These are phyloP conservation scores for Xylaria sp. DNA, from an alignment of 2,329 filamentous ascomycete species.

Conservation along the genomic window DNA sequence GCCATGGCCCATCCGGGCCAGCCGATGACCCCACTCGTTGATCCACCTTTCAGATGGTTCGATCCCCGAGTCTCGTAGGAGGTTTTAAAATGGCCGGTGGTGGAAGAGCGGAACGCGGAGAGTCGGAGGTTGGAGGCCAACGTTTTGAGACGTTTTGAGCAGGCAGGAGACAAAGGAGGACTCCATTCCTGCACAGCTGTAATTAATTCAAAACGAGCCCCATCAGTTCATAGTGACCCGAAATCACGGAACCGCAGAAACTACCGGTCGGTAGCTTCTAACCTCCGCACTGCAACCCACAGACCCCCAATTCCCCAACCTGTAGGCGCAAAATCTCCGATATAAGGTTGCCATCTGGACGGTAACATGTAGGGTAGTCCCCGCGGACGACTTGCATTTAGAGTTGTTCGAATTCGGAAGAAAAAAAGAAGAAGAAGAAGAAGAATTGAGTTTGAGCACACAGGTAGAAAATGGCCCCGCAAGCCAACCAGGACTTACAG, in stretches of 20 bases:
- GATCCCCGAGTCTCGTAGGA: constrained; percentile 3
- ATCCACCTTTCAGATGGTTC: constrained; percentile 4
- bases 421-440: no score
- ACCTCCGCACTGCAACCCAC: constrained; percentile 11
- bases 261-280: neutral
- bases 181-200: neutral
- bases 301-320: neutral
- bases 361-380: neutral
- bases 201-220: neutral
- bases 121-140: neutral
- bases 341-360: neutral
- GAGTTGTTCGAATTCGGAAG: neutral
- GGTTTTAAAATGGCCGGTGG: constrained; percentile 23
- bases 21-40: constrained; percentile 25
- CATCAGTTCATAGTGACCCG: neutral
- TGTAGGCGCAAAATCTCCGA: neutral
- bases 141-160: no score
- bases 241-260: constrained; percentile 7
- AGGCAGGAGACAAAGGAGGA: neutral
- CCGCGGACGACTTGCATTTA: neutral
- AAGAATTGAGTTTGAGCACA: neutral
- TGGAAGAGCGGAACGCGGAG: neutral
- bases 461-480: constrained; percentile 21
- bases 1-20: neutral
- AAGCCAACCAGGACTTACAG: constrained; percentile 12